A percentile compares a stretch with the other conserved stretches of the same genome.
Evolutionary conservation across 345 rosid species (phyloP).

Genomic region (Salix purpurea): DNA sequence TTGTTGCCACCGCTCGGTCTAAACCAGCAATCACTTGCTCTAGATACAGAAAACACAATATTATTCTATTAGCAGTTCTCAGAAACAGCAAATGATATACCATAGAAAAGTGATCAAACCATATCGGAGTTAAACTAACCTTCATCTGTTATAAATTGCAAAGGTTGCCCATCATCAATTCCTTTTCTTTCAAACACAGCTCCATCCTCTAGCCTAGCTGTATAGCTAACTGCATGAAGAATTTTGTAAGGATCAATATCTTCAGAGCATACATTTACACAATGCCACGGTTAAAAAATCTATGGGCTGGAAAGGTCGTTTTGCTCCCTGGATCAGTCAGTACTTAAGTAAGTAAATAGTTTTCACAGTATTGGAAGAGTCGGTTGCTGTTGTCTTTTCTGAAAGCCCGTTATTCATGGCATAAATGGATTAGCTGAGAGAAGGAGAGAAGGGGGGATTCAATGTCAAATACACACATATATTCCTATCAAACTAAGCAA

Average conservation of each 20-base stretch:
- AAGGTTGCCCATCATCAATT: slow-evolving; percentile 40
- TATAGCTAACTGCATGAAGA: slow-evolving; percentile 45
- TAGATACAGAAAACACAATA: slow-evolving; percentile 13
- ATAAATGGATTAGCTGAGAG: too few relatives aligned
- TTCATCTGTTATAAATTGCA: slow-evolving; percentile 52
- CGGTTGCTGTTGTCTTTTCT: too few relatives aligned
- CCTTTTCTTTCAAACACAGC: slow-evolving; percentile 54
- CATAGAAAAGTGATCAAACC: neutral
- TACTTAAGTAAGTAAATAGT: too few relatives aligned
- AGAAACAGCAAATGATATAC: neutral
- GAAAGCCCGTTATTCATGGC: too few relatives aligned
- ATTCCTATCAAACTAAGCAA: too few relatives aligned
- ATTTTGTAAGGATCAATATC: too few relatives aligned
- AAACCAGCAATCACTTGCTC: slow-evolving; percentile 50
- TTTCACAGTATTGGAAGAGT: too few relatives aligned
- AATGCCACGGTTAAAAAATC: neutral
- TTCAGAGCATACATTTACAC: too few relatives aligned
- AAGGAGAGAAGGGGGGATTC: too few relatives aligned
- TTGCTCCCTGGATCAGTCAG: neutral
- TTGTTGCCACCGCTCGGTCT: slow-evolving; percentile 45
- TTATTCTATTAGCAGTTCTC: neutral
- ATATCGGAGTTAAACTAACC: slow-evolving; percentile 23
- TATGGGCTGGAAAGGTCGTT: neutral
- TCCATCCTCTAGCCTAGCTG: slow-evolving; percentile 47
- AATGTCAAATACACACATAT: too few relatives aligned